Percentiles rank a stretch among this genome's conserved stretches.
Evolutionary conservation across 2,329 filamentous ascomycete genomes (phyloP).

Genomic region (Fusarium camptoceras): DNA sequence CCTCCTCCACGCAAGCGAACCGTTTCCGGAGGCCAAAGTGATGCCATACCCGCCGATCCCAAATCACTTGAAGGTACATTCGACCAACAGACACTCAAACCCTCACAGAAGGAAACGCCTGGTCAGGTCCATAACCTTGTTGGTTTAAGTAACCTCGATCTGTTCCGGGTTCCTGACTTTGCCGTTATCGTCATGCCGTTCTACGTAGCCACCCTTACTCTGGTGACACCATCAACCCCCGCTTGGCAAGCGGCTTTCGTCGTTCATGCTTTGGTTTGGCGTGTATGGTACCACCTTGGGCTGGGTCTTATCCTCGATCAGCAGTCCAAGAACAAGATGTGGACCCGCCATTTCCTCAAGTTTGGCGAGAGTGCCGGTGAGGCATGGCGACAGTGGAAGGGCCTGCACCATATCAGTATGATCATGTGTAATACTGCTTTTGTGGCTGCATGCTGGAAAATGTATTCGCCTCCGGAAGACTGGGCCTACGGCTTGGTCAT

Average conservation of each 20-base stretch:
- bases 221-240: slow-evolving; percentile 81
- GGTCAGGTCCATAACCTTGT: slow-evolving; percentile 84
- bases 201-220: slow-evolving; percentile 79
- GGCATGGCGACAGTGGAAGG: slow-evolving; percentile 98
- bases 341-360: slow-evolving; percentile 98
- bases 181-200: slow-evolving; percentile 80
- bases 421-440: slow-evolving; percentile 90
- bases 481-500: slow-evolving; percentile 89
- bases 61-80: slow-evolving; percentile 38
- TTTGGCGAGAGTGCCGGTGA: slow-evolving; percentile 91
- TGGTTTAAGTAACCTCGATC: slow-evolving; percentile 84
- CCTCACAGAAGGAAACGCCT: slow-evolving; percentile 58
- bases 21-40: slow-evolving; percentile 50
- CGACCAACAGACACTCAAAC: slow-evolving; percentile 42
- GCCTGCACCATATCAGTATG: slow-evolving; percentile 92
- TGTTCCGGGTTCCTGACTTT: slow-evolving; percentile 88
- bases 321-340: slow-evolving; percentile 91
- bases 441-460: slow-evolving; percentile 92
- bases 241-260: slow-evolving; percentile 84
- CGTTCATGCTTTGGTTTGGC: slow-evolving; percentile 82
- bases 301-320: slow-evolving; percentile 85
- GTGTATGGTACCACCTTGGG: slow-evolving; percentile 91
- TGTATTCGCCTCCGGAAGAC: slow-evolving; percentile 87
- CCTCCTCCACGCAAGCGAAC: slow-evolving; percentile 77
- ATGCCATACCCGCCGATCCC: slow-evolving; percentile 45